Percentiles rank a stretch among this genome's conserved stretches.
Conservation (phyloP, 1,139 yeast genomes). For the Pichia sp. region DNA sequence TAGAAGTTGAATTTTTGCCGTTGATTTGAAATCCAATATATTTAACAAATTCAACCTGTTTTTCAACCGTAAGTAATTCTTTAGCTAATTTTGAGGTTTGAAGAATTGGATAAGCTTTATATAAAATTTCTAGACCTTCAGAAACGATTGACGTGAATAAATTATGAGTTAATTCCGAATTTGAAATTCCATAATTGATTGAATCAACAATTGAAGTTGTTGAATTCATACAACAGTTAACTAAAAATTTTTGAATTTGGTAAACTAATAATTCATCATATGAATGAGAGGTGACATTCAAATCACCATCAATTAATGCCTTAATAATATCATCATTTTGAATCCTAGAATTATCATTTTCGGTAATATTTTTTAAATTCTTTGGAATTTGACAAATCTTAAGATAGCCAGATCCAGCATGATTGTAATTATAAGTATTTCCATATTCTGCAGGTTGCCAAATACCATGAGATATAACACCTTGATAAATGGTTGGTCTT, state of each 20-base stretch:
- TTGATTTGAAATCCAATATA: conserved; percentile 25
- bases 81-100: conserved; percentile 14
- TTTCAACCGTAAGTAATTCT: conserved; percentile 16
- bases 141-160: conserved; percentile 37
- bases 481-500: conserved; percentile 61
- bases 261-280: conserved; percentile 52
- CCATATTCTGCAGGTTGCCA: conserved; percentile 31
- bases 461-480: conserved; percentile 81
- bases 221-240: conserved; percentile 73
- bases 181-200: conserved; percentile 61
- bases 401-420: conserved; percentile 62
- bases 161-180: conserved; percentile 31
- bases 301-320: conserved; percentile 13
- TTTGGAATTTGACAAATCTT: conserved; percentile 43
- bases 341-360: conserved; percentile 13
- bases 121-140: conserved; percentile 42
- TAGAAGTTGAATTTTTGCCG: conserved; percentile 67
- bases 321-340: conserved; percentile 17
- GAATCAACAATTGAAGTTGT: conserved; percentile 64
- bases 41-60: conserved; percentile 30
- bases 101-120: conserved; percentile 33
- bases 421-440: conserved; percentile 45
- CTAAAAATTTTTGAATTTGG: conserved; percentile 71
- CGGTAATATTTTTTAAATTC: conserved; percentile 9
- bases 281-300: conserved; percentile 14